Base-by-base conservation (phyloP, 257 asterid species). In the Solanum boliviense region DNA sequence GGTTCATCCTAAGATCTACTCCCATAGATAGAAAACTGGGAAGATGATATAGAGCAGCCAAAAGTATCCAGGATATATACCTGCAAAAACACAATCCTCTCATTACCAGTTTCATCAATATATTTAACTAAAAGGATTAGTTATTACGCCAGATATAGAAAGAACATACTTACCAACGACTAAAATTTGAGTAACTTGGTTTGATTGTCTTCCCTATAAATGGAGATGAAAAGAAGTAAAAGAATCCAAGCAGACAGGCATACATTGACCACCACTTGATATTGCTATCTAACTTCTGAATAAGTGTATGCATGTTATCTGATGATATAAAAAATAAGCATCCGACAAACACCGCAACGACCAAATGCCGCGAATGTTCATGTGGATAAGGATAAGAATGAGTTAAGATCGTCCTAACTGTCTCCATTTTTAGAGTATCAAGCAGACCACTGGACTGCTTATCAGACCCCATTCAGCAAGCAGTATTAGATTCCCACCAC, bases 21-120 rank as follows among this genome's bases (percentile, higher is more conserved):
- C 99, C 99, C 99, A 97, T 97, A 58, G 99, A 97, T 89, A 90
- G 98, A 93, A 97, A 97, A 94, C 99, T 96, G 81, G 99, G 99
- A 89, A 97, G 99, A 92, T 97, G 99, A 93, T 97, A 97, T 38
- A 96, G 88, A 83, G 99, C 98, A 88, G 99, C 99, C 88, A 97
- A 93, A 88, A 95, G 90, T 88, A 97, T 92, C 99, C 99, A 97
- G 52, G 91, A 95, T 89, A 95, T 96, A 89, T 97, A 97, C 98
- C 99, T 95, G 94, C 88, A 89, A 89, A 84, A 83, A 7, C 27
- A 48, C 91, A 75, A 83, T 48, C 72, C 35, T 44, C 83, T 87
- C 78, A 76, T 84, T 74, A 89, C 29, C 41, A 58, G 71, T 31
- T 46, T 70, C 68, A 36, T 62, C 38, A 44, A 39, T 65, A 15